A percentile compares a stretch with the other conserved stretches of the same genome.
Evolutionary conservation across 495 filamentous ascomycete species (phyloP).

Genomic region (Apodospora peruviana): DNA sequence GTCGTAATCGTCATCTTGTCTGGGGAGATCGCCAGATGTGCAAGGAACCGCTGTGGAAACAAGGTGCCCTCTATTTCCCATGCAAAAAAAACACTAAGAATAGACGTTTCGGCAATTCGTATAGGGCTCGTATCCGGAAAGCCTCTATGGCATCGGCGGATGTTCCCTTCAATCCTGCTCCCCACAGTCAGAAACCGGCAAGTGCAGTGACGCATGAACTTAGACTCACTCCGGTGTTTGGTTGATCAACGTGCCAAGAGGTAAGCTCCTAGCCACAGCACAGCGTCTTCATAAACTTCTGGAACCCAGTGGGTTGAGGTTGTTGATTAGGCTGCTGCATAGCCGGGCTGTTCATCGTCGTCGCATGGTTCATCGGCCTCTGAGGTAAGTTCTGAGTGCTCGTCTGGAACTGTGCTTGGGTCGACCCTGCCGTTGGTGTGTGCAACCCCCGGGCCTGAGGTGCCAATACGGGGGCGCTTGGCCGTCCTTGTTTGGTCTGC

Average conservation of each 20-base stretch:
- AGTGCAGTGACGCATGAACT: no score
- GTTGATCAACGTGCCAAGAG: background rate
- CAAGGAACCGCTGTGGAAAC: slow-evolving; percentile 21
- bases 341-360: slow-evolving; percentile 42
- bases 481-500: slow-evolving; percentile 76
- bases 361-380: slow-evolving; percentile 55
- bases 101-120: slow-evolving; percentile 25
- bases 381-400: slow-evolving; percentile 77
- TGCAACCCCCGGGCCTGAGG: slow-evolving; percentile 72
- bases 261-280: slow-evolving; percentile 63
- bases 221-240: background rate
- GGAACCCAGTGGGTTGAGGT: slow-evolving; percentile 50
- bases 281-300: slow-evolving; percentile 75
- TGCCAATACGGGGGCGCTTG: slow-evolving; percentile 68
- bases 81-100: slow-evolving; percentile 22
- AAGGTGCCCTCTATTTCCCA: slow-evolving; percentile 30
- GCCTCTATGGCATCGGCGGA: slow-evolving; percentile 18
- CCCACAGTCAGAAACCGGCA: background rate
- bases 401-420: slow-evolving; percentile 85
- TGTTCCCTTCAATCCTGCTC: background rate
- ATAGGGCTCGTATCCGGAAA: slow-evolving; percentile 18
- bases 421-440: slow-evolving; percentile 74
- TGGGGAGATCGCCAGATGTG: slow-evolving; percentile 16
- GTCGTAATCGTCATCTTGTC: slow-evolving; percentile 26
- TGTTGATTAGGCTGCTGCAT: slow-evolving; percentile 34